Percentiles rank a stretch among this genome's conserved stretches.
phyloP scores from a whole-genome alignment of 2,329 filamentous ascomycete species.

The Huntiella savannae region DNA sequence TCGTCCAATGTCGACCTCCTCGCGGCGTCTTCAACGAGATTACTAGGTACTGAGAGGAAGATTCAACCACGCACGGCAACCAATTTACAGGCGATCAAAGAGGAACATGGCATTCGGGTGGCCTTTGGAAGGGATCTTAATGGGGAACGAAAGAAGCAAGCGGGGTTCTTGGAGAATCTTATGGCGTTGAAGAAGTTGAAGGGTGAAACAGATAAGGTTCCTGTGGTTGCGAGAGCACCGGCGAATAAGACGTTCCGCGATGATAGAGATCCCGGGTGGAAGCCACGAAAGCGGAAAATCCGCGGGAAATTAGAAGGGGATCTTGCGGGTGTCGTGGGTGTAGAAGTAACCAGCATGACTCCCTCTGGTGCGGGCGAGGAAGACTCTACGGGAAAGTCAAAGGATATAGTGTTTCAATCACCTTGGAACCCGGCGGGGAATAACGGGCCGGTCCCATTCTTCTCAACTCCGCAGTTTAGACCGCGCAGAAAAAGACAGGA shows the following conservation, averaged over 20 bases:
- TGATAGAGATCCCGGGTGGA: slow-evolving; percentile 22
- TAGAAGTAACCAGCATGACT: neutral
- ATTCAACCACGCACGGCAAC: slow-evolving; percentile 28
- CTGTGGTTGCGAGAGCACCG: slow-evolving; percentile 32
- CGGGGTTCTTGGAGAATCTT: slow-evolving; percentile 44
- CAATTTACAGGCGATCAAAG: slow-evolving; percentile 18
- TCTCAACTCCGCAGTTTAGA: slow-evolving; percentile 9
- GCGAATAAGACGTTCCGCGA: slow-evolving; percentile 24
- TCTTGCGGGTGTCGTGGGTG: neutral
- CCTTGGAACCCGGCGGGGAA: slow-evolving; percentile 13
- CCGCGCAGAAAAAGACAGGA: slow-evolving; percentile 8
- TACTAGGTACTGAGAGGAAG: slow-evolving; percentile 46
- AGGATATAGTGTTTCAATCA: slow-evolving; percentile 14
- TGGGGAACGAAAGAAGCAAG: slow-evolving; percentile 28
- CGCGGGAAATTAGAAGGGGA: neutral
- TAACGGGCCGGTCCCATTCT: slow-evolving; percentile 6
- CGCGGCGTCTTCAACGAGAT: slow-evolving; percentile 48
- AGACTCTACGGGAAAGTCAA: neutral
- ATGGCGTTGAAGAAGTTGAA: slow-evolving; percentile 44
- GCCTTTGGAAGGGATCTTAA: slow-evolving; percentile 27
- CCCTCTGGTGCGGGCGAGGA: neutral
- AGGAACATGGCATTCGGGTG: slow-evolving; percentile 25
- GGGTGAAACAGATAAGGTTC: slow-evolving; percentile 47
- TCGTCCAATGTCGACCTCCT: slow-evolving; percentile 48
- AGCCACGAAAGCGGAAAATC: slow-evolving; percentile 11